Evolutionary conservation across 441 rosid genomes (phyloP).

Genomic region (Populus hybrid): DNA sequence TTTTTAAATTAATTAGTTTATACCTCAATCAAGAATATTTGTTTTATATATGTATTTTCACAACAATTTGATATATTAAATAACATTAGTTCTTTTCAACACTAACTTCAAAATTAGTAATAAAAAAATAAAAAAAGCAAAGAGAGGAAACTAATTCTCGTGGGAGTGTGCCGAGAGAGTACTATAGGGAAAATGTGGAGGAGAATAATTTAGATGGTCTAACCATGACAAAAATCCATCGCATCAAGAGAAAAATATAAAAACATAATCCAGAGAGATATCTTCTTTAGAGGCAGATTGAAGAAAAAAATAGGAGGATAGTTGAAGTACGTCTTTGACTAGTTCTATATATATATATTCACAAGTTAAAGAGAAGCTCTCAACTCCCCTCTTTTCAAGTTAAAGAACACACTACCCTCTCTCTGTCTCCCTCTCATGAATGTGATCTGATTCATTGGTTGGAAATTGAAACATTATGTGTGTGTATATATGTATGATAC

Average conservation of each 20-base stretch:
- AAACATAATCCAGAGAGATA: constrained; percentile 1
- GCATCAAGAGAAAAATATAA: constrained; percentile 17
- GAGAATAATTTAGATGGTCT: constrained; percentile 14
- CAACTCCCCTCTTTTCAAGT: constrained; percentile 24
- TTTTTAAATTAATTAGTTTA: too few relatives aligned
- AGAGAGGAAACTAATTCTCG: too few relatives aligned
- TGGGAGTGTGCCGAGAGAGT: too few relatives aligned
- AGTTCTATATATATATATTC: not conserved
- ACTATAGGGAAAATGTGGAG: not conserved
- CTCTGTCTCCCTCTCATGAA: too few relatives aligned
- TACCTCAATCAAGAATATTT: too few relatives aligned
- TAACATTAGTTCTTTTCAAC: too few relatives aligned
- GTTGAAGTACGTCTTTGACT: constrained; percentile 27
- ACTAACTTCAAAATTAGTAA: not conserved
- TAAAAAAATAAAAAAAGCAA: not conserved
- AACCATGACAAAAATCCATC: constrained; percentile 19
- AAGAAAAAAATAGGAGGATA: constrained; percentile 8
- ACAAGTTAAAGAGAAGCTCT: not conserved
- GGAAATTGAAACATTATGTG: too few relatives aligned
- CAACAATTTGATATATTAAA: too few relatives aligned
- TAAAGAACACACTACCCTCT: constrained; percentile 16
- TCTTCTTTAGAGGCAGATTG: not conserved
- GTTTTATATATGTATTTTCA: too few relatives aligned
- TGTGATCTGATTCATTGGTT: too few relatives aligned
- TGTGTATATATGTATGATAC: too few relatives aligned